Conservation (phyloP, 2,329 filamentous ascomycete species). For the Leptographium wingfieldii region DNA sequence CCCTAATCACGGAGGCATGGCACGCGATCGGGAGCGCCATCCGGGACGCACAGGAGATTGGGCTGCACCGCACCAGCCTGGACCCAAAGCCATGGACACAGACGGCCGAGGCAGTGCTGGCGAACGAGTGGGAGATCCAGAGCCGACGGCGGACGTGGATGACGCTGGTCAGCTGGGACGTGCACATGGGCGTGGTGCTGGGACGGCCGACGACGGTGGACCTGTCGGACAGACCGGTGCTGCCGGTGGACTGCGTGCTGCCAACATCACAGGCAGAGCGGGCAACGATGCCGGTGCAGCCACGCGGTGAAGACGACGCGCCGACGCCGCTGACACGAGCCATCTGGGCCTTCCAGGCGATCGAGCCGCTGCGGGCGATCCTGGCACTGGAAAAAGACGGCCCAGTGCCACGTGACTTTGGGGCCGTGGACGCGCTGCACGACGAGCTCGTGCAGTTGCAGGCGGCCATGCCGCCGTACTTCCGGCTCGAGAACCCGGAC, state of each 20-base stretch:
- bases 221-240: constrained; percentile 30
- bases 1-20: constrained; percentile 46
- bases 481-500: constrained; percentile 44
- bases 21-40: constrained; percentile 44
- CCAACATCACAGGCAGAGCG: constrained; percentile 26
- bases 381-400: constrained; percentile 43
- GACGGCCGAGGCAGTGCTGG: constrained; percentile 34
- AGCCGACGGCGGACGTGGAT: constrained; percentile 43
- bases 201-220: constrained; percentile 45
- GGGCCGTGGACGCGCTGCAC: constrained; percentile 41
- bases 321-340: constrained; percentile 43
- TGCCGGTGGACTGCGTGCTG: constrained; percentile 40
- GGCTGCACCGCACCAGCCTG: constrained; percentile 40
- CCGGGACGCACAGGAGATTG: constrained; percentile 49
- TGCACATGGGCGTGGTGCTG: constrained; percentile 39
- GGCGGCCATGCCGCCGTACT: constrained; percentile 35
- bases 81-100: constrained; percentile 36
- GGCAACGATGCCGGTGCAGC: constrained; percentile 33
- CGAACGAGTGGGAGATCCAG: constrained; percentile 47
- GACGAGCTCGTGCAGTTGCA: constrained; percentile 34
- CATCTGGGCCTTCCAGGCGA: constrained; percentile 37
- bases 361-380: constrained; percentile 38
- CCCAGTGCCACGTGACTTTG: constrained; percentile 39
- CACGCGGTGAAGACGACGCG: constrained; percentile 35
- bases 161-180: constrained; percentile 40